phyloP scores from a whole-genome alignment of 1,284 basidiomycete species.

The Cryptococcus hybrid region DNA sequence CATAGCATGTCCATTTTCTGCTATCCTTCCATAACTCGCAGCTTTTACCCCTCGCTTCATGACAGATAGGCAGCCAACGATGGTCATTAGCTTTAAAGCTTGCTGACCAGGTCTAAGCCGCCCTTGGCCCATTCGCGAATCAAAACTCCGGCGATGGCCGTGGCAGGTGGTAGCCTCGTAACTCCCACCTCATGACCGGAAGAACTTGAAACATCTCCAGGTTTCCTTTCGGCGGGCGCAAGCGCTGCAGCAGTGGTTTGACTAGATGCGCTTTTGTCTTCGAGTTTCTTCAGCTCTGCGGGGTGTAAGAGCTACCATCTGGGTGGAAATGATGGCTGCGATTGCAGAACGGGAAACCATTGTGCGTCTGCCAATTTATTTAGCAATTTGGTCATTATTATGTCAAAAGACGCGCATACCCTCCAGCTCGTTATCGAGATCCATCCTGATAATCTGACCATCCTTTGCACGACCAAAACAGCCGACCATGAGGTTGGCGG shows the following conservation, averaged over 20 bases:
- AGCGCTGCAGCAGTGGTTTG: slow-evolving; percentile 34
- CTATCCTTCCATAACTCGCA: no score
- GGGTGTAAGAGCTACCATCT: slow-evolving; percentile 58
- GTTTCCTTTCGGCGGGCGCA: slow-evolving; percentile 40
- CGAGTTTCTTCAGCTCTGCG: slow-evolving; percentile 61
- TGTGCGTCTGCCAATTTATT: slow-evolving; percentile 63
- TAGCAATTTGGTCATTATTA: not conserved
- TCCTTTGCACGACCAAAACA: slow-evolving; percentile 71
- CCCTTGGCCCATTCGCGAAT: slow-evolving; percentile 66
- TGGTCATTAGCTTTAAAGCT: slow-evolving; percentile 22
- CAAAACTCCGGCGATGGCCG: slow-evolving; percentile 68
- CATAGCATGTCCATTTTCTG: no score
- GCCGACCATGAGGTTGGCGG: slow-evolving; percentile 87
- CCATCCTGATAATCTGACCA: slow-evolving; percentile 70
- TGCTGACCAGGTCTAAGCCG: slow-evolving; percentile 37
- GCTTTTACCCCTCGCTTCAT: no score
- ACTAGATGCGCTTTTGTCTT: slow-evolving; percentile 27
- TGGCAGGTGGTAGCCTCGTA: slow-evolving; percentile 66
- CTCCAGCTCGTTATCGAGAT: slow-evolving; percentile 95
- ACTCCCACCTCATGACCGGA: slow-evolving; percentile 43
- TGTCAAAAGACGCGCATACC: slow-evolving; percentile 54
- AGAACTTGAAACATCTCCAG: slow-evolving; percentile 18
- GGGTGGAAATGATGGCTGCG: slow-evolving; percentile 56
- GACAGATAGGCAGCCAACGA: no score
- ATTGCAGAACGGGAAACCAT: slow-evolving; percentile 79